Percentiles rank a stretch among this genome's conserved stretches.
Conservation (phyloP, 352 stramenopile species). For the Phytophthora crassamura region DNA sequence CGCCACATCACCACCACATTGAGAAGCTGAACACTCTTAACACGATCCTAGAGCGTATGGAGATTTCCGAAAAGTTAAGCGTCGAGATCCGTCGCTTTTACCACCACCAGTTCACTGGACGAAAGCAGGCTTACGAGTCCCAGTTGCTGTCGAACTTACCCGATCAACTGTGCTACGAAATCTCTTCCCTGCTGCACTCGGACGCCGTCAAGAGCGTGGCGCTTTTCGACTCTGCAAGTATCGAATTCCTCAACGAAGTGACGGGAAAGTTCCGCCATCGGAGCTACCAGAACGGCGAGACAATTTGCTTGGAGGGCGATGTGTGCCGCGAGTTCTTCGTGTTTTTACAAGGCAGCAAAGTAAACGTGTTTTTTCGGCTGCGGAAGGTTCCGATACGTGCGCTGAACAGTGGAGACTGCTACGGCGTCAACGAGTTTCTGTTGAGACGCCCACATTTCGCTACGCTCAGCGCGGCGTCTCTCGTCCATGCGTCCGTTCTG, state of each 20-base stretch:
- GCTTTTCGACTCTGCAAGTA: conserved; percentile 65
- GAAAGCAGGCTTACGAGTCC: conserved; percentile 66
- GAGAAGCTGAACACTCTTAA: conserved; percentile 73
- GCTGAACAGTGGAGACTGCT: conserved; percentile 56
- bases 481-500: conserved; percentile 63
- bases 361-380: conserved; percentile 59
- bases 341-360: conserved; percentile 49
- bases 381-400: conserved; percentile 42
- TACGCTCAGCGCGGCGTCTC: conserved; percentile 45
- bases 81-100: conserved; percentile 59
- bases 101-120: conserved; percentile 70
- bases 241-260: conserved; percentile 57
- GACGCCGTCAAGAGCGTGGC: conserved; percentile 58
- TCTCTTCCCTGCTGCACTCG: conserved; percentile 69
- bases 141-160: conserved; percentile 63
- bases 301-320: conserved; percentile 58
- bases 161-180: conserved; percentile 67
- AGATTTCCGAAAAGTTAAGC: conserved; percentile 50
- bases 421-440: conserved; percentile 68
- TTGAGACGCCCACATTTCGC: conserved; percentile 52
- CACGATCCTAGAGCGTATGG: conserved; percentile 54
- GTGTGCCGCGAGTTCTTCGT: conserved; percentile 76
- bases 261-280: conserved; percentile 70
- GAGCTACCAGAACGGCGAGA: conserved; percentile 68
- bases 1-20: conserved; percentile 59